Percentiles rank a stretch among this genome's conserved stretches.
Evolutionary conservation across 2,329 filamentous ascomycete species (phyloP).

Genomic region (Talaromyces sp.): DNA sequence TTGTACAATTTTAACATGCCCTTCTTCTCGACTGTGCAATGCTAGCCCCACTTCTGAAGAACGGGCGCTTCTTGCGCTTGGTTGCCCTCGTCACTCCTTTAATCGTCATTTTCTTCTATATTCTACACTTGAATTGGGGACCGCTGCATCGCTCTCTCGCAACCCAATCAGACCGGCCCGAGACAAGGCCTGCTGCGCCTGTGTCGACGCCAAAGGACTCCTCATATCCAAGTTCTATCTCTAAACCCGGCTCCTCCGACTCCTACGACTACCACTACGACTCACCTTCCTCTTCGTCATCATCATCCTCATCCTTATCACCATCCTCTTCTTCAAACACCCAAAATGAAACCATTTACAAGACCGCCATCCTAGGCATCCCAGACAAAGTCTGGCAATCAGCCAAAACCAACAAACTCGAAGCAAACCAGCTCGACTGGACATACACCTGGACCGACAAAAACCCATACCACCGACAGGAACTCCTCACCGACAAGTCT

Average conservation of each 20-base stretch:
- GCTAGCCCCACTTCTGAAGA: background rate
- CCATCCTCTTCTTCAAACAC: background rate
- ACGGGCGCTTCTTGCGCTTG: background rate
- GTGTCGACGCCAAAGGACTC: background rate
- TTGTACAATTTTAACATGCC: background rate
- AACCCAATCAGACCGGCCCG: background rate
- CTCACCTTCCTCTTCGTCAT: background rate
- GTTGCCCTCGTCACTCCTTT: background rate
- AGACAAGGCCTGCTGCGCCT: background rate
- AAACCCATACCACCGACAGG: constrained; percentile 18
- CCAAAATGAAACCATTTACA: background rate
- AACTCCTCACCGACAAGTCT: constrained; percentile 26
- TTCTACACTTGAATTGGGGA: background rate
- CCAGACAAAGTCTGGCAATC: constrained; percentile 18
- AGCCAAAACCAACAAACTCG: constrained; percentile 16
- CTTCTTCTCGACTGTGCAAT: background rate
- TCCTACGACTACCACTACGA: background rate
- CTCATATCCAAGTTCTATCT: background rate
- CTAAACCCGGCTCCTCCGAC: background rate
- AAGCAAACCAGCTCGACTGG: constrained; percentile 16
- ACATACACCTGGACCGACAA: constrained; percentile 19
- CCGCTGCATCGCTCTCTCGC: background rate
- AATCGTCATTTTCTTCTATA: background rate
- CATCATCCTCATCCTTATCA: background rate
- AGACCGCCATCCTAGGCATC: constrained; percentile 3